phyloP scores from a whole-genome alignment of 345 rosid species.

The Hevea brasiliensis region DNA sequence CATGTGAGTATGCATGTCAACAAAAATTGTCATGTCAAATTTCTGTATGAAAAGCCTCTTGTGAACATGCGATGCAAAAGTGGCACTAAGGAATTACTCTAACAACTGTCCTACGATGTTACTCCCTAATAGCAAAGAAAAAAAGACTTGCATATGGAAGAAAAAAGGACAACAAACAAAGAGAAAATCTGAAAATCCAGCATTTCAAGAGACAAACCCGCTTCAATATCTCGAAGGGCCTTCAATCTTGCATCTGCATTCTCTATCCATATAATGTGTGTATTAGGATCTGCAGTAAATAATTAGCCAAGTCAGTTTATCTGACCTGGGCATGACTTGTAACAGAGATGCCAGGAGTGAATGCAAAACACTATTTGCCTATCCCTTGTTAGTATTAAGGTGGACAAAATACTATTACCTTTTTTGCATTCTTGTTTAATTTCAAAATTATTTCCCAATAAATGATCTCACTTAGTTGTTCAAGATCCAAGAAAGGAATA shows the following conservation, averaged over 20 bases:
- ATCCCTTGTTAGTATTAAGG: neutral
- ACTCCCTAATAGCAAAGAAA: neutral
- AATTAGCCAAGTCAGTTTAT: conserved; percentile 14
- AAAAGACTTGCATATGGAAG: neutral
- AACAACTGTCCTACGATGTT: neutral
- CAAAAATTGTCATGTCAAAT: too few relatives aligned
- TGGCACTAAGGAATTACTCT: neutral
- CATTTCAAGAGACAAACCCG: conserved; percentile 43
- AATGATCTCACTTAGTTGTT: neutral
- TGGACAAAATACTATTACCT: neutral
- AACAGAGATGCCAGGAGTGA: neutral
- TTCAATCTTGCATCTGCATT: conserved; percentile 67
- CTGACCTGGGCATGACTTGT: neutral
- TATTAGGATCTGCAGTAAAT: conserved; percentile 65
- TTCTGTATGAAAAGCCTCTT: too few relatives aligned
- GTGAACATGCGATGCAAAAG: neutral
- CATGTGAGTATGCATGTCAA: too few relatives aligned
- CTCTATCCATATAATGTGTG: conserved; percentile 75
- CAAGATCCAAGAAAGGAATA: neutral
- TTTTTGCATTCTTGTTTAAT: neutral
- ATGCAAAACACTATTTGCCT: neutral
- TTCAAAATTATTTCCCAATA: neutral
- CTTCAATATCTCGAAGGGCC: conserved; percentile 73
- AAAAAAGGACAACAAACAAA: neutral
- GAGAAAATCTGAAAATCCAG: neutral